Base-by-base conservation (phyloP, 2,329 filamentous ascomycete species). In the Xenoacremonium recifei region DNA sequence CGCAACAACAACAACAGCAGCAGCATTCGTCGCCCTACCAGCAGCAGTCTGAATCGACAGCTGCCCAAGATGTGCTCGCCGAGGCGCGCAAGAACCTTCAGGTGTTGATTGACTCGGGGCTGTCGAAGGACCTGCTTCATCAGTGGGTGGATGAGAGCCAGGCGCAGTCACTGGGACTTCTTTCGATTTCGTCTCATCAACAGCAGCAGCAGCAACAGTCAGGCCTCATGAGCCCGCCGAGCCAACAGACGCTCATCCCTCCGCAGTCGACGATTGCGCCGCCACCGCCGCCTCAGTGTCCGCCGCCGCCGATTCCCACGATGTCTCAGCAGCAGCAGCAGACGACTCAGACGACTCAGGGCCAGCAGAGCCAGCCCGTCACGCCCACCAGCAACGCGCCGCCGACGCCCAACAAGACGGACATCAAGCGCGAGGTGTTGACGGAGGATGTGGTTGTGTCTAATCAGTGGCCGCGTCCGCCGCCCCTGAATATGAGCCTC, bases 51-150 rank as follows among this genome's bases (percentile, higher is more conserved):
- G 48, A 58, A 43, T 64, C 66, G 30, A 54, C 66, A 30, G 66
- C 63, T 17, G 62, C 69, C 13, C 67, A 70, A 47, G 65, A 72
- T 59, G 65, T 72, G 39, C 62, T 72, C 41, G 67, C 64, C 16
- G 69, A 72, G 55, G 69, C 69, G 33, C 60, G 69, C 34, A 69
- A 70, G 53, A 72, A 71, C 43, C 63, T 72, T 6, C 68, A 72
- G 58, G 65, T 65, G 34, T 56, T 72, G 49, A 72, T 72, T 49
- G 69, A 71, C 45, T 69, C 68, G 13, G 69, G 69, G 33, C 53
- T 72, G 9, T 71, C 69, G 38, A 68, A 65, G 51, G 69, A 72
- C 42, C 53, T 66, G 30, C 62, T 69, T 20, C 66, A 69, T 43
- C 66, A 68, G 57, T 66, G 63, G 60, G 65, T 69, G 40, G 66